These are phyloP conservation scores for Saccharomyces uvarum DNA, from an alignment of 1,139 yeast genomes.

Conservation along the genomic window DNA sequence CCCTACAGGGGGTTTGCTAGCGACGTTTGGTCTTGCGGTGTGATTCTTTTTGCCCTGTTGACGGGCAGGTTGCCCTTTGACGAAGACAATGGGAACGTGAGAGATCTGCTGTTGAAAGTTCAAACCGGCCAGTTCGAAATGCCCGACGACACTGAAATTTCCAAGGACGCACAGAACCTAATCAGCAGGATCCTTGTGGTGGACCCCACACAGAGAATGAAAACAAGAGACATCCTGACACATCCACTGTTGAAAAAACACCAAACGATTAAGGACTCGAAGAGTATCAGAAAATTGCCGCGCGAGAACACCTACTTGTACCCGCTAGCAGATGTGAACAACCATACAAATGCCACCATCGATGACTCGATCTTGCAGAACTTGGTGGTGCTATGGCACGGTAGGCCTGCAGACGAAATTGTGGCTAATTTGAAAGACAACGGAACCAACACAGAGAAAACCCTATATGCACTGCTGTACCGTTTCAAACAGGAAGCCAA, in stretches of 20 bases:
- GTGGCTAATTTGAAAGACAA: constrained; percentile 44
- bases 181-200: constrained; percentile 66
- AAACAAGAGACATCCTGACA: constrained; percentile 62
- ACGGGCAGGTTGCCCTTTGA: constrained; percentile 96
- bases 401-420: constrained; percentile 52
- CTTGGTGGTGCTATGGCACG: constrained; percentile 68
- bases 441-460: constrained; percentile 64
- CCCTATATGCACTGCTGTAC: constrained; percentile 56
- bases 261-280: constrained; percentile 34
- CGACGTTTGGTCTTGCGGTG: constrained; percentile 98
- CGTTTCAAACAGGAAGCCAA: constrained; percentile 33
- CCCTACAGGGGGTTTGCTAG: constrained; percentile 94
- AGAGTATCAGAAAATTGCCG: constrained; percentile 46
- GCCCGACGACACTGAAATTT: constrained; percentile 65
- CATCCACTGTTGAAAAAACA: constrained; percentile 72
- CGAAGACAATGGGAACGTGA: constrained; percentile 71
- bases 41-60: constrained; percentile 80
- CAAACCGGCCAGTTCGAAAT: constrained; percentile 80
- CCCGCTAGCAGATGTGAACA: constrained; percentile 38
- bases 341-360: constrained; percentile 32
- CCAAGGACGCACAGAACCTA: constrained; percentile 61
- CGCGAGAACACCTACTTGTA: constrained; percentile 55
- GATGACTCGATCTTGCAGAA: constrained; percentile 61
- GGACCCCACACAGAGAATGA: constrained; percentile 70
- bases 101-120: constrained; percentile 77